These are phyloP conservation scores for Penicillium lividum DNA, from an alignment of 495 filamentous ascomycete species.

Conservation along the genomic window DNA sequence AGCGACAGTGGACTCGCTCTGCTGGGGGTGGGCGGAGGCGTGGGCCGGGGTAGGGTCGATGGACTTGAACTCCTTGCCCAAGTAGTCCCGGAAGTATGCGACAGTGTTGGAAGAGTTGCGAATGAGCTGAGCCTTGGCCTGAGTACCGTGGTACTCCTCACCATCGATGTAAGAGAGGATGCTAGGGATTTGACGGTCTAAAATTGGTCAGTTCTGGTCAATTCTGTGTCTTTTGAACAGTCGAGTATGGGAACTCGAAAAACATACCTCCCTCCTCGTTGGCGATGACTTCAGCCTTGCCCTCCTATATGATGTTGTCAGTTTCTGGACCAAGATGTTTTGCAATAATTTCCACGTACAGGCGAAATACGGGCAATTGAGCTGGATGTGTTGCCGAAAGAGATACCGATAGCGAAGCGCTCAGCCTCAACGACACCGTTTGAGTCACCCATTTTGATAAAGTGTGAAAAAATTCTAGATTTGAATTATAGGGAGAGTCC, in stretches of 20 bases:
- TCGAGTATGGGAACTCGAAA: slow-evolving; percentile 7
- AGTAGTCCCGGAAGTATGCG: slow-evolving; percentile 92
- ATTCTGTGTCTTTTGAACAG: slow-evolving; percentile 2
- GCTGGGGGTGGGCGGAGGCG: slow-evolving; percentile 85
- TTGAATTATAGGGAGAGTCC: slow-evolving; percentile 12
- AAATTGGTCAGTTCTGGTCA: not conserved
- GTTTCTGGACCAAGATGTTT: slow-evolving; percentile 6
- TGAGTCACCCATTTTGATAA: slow-evolving; percentile 55
- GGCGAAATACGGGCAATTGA: slow-evolving; percentile 84
- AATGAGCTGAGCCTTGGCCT: slow-evolving; percentile 89
- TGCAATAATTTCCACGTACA: slow-evolving; percentile 42
- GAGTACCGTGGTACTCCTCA: slow-evolving; percentile 94
- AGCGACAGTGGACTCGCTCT: slow-evolving; percentile 68
- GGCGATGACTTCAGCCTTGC: slow-evolving; percentile 95
- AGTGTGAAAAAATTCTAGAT: slow-evolving; percentile 13
- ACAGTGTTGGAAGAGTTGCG: slow-evolving; percentile 91
- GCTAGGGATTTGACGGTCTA: slow-evolving; percentile 95
- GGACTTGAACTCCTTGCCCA: slow-evolving; percentile 92
- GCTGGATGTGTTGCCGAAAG: slow-evolving; percentile 97
- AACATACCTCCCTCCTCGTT: slow-evolving; percentile 94
- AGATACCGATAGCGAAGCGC: slow-evolving; percentile 86
- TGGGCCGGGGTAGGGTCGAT: slow-evolving; percentile 96
- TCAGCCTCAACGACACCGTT: slow-evolving; percentile 50
- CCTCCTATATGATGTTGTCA: slow-evolving; percentile 58
- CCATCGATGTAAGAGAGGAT: slow-evolving; percentile 91